Percentiles rank a stretch among this genome's conserved stretches.
phyloP scores from a whole-genome alignment of 2,329 filamentous ascomycete species.

The Colletotrichum coccodes region DNA sequence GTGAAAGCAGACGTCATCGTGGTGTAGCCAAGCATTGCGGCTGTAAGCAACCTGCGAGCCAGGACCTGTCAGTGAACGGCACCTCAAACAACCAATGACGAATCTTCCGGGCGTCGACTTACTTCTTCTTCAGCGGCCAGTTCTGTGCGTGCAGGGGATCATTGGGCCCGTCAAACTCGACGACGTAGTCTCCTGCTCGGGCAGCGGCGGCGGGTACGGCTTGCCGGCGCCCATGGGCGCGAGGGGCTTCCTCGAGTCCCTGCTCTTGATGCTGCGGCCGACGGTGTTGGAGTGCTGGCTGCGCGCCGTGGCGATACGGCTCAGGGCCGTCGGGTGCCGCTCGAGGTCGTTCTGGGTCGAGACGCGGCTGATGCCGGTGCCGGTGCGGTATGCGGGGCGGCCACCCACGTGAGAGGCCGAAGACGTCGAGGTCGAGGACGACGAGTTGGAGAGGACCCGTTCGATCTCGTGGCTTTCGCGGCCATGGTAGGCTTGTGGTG shows the following conservation, averaged over 20 bases:
- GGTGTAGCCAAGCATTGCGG: constrained; percentile 77
- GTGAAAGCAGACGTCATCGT: constrained; percentile 78
- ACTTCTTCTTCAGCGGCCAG: constrained; percentile 85
- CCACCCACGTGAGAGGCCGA: constrained; percentile 44
- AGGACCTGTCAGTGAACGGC: constrained; percentile 18
- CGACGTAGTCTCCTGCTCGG: constrained; percentile 81
- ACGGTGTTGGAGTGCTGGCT: constrained; percentile 80
- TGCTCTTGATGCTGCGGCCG: constrained; percentile 61
- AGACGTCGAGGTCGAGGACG: constrained; percentile 59
- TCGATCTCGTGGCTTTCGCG: constrained; percentile 67
- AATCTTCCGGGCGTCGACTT: constrained; percentile 43
- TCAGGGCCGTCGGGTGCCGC: constrained; percentile 74
- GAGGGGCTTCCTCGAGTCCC: constrained; percentile 67
- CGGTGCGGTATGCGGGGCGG: constrained; percentile 47
- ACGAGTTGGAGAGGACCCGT: constrained; percentile 65
- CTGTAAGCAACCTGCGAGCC: constrained; percentile 64
- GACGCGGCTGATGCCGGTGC: constrained; percentile 65
- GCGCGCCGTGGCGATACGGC: constrained; percentile 75
- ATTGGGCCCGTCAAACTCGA: constrained; percentile 85
- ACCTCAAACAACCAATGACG: background rate
- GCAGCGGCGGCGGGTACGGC: constrained; percentile 75
- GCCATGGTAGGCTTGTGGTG: constrained; percentile 48
- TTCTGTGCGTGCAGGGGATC: constrained; percentile 90
- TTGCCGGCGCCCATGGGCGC: constrained; percentile 80
- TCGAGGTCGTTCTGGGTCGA: constrained; percentile 75